Base-by-base conservation (phyloP, 371 early-diverging fungal species). In the Apophysomyces elegans region DNA sequence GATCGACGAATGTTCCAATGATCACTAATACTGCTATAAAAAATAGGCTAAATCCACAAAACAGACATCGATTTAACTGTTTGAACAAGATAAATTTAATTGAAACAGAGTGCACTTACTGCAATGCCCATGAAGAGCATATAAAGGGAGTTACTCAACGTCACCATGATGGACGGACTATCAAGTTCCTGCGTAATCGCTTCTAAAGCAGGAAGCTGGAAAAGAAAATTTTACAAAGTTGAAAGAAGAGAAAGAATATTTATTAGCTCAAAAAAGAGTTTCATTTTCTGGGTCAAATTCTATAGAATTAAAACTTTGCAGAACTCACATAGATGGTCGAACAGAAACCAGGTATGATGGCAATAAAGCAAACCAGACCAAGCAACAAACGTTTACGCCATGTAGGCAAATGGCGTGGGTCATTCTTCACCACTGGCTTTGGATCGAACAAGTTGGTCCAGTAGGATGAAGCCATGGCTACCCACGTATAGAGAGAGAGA, bases 11-110 rank as follows among this genome's bases (percentile, higher is more conserved):
- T 75, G n/a, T 89, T 84, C 73, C 80, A 86, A 36, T 72, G 71
- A 71, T 94, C 94, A 5, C 90, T 88, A n/a, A 90, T 69, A 26
- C 87, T 86, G 58, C 88, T 90, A 76, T 88, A 91, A 36, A 90
- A 69, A 5, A 94, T 73, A 26, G 89, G 86, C 76, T 77, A 26
- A 62, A 21, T 21, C 1, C 18, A n/a, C 7, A 47, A 7, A 18
- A 14, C 7, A 45, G 14, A 13, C 26, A 26, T 35, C n/a, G 21
- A 5, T 59, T 18, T 37, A 14, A 36, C n/a, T 59, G 5, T 37
- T 59, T 59, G 37, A 26, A 26, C 32, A 26, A 26, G 32, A 26
- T 26, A 2, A 26, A 26, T 26, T 26, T 1, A 26, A 26, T 2
- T 26, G 1, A 26, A 26, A 26, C 0, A 26, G 32, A 26, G 32